phyloP scores from a whole-genome alignment of 1,284 basidiomycete species.

The Ceratobasidium sp. region DNA sequence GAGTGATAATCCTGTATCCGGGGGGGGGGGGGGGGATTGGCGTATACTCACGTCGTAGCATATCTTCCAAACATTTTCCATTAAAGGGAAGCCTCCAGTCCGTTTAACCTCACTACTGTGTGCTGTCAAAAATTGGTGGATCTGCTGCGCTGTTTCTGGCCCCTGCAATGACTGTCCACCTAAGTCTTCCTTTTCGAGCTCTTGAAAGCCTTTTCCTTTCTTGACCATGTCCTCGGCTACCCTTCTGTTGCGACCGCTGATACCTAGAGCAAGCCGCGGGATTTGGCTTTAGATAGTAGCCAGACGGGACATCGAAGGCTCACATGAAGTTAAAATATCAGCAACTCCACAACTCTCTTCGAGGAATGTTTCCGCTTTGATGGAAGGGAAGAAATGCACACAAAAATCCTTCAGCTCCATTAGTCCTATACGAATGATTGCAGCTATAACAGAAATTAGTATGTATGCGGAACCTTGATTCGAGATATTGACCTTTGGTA shows the following conservation, averaged over 20 bases:
- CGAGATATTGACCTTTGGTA: constrained; percentile 50
- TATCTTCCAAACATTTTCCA: constrained; percentile 58
- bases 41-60: constrained; percentile 48
- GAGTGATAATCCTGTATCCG: not conserved
- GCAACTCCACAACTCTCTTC: constrained; percentile 62
- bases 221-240: constrained; percentile 57
- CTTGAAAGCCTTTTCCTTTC: constrained; percentile 57
- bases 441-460: constrained; percentile 42
- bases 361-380: constrained; percentile 57
- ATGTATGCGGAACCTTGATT: not conserved
- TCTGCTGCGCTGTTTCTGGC: constrained; percentile 57
- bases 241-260: constrained; percentile 62
- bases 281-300: not conserved
- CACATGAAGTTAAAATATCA: constrained; percentile 58
- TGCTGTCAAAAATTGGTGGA: constrained; percentile 58
- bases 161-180: constrained; percentile 65
- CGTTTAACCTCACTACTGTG: constrained; percentile 47
- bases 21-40: not conserved
- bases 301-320: not conserved
- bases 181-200: constrained; percentile 59
- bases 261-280: constrained; percentile 44
- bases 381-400: constrained; percentile 61
- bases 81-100: constrained; percentile 55
- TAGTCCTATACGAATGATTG: constrained; percentile 61
- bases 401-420: constrained; percentile 57